Evolutionary conservation across 1,139 yeast genomes (phyloP).

Genomic region (Hemisphaericaspora lyxosophila): DNA sequence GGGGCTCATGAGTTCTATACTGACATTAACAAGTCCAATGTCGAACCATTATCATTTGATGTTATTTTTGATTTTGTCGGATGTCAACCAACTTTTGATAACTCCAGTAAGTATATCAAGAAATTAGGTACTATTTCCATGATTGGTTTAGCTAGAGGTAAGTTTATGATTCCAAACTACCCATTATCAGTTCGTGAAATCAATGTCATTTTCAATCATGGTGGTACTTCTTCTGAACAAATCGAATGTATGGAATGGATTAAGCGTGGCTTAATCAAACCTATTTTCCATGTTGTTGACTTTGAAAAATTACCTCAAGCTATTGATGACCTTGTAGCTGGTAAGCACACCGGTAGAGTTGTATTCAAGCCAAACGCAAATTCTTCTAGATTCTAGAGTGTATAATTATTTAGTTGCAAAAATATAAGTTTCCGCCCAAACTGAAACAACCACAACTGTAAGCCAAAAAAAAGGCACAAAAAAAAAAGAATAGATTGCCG

Average conservation of each 20-base stretch:
- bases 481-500: slow-evolving; percentile 1
- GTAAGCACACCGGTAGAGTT: slow-evolving; percentile 44
- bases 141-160: slow-evolving; percentile 44
- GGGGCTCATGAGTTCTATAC: slow-evolving; percentile 49
- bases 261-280: slow-evolving; percentile 39
- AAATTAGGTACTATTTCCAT: slow-evolving; percentile 41
- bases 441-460: no score
- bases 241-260: slow-evolving; percentile 47
- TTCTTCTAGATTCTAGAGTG: not conserved
- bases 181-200: slow-evolving; percentile 44
- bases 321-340: slow-evolving; percentile 35
- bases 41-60: slow-evolving; percentile 35
- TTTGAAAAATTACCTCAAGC: slow-evolving; percentile 39
- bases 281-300: slow-evolving; percentile 31
- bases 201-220: slow-evolving; percentile 41
- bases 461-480: not conserved
- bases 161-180: slow-evolving; percentile 32
- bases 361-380: slow-evolving; percentile 36
- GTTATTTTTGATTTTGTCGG: slow-evolving; percentile 50
- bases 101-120: slow-evolving; percentile 34
- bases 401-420: not conserved
- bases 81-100: slow-evolving; percentile 34
- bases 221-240: slow-evolving; percentile 49
- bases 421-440: no score
- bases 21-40: slow-evolving; percentile 28